Conservation (phyloP, 176 grass and related monocot species). For the Oryza brachyantha region DNA sequence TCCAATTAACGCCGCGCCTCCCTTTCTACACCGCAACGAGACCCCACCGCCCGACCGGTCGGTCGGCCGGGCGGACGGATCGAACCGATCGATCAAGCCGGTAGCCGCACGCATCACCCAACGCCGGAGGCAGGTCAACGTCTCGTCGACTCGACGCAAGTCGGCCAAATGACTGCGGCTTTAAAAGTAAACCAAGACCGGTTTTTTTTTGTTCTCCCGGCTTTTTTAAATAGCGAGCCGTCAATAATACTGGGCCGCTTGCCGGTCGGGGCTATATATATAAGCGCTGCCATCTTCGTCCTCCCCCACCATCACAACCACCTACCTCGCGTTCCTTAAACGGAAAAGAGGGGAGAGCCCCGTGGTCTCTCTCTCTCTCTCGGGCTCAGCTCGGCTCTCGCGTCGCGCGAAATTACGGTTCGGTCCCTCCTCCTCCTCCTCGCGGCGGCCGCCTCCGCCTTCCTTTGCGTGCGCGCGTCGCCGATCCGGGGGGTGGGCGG, state of each 20-base stretch:
- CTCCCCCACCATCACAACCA: neutral
- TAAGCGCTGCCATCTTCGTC: neutral
- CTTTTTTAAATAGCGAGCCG: neutral
- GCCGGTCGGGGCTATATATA: neutral
- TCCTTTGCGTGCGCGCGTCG: neutral
- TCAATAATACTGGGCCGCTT: neutral
- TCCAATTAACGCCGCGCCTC: neutral
- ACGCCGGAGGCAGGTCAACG: neutral
- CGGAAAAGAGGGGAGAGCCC: conserved; percentile 1
- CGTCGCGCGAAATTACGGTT: conserved; percentile 22
- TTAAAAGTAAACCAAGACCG: neutral
- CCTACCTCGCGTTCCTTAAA: conserved; percentile 30
- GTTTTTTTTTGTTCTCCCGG: neutral
- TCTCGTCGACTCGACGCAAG: neutral
- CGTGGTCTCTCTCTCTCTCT: neutral
- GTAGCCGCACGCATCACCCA: neutral
- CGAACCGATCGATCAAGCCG: neutral
- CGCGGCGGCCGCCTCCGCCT: neutral
- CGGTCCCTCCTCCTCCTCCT: neutral
- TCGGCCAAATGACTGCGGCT: neutral
- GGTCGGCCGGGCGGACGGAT: neutral
- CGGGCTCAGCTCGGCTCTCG: too few species aligned
- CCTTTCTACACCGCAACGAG: neutral
- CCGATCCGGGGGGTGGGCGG: conserved; percentile 7
- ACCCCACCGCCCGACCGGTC: neutral